These are phyloP conservation scores for Bidens hawaiensis DNA, from an alignment of 140 eudicot genomes.

Conservation along the genomic window DNA sequence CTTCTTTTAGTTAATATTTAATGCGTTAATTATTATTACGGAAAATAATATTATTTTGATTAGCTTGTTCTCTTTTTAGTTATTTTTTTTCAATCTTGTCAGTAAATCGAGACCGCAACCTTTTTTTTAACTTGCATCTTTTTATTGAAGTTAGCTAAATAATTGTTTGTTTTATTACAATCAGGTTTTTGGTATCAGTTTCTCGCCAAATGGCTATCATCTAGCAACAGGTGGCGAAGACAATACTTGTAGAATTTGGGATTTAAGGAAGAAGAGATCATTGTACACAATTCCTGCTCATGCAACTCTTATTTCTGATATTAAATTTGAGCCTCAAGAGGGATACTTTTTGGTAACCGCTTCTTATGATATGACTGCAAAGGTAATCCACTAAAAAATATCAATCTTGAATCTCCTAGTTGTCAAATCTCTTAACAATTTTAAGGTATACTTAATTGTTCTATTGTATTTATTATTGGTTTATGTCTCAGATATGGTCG, in stretches of 20 bases:
- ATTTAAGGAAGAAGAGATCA: conserved; percentile 83
- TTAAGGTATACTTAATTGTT: not conserved
- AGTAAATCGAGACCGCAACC: no score
- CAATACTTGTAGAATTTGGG: conserved; percentile 97
- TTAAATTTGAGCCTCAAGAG: conserved; percentile 97
- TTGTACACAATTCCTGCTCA: conserved; percentile 92
- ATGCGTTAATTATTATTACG: no score
- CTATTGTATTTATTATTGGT: not conserved
- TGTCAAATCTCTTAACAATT: not conserved
- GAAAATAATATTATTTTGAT: no score
- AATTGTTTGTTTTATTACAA: not conserved
- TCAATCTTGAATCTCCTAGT: not conserved
- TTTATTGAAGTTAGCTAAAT: not conserved
- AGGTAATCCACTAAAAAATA: conserved; percentile 45
- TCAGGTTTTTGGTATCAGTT: conserved; percentile 72
- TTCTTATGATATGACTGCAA: conserved; percentile 91
- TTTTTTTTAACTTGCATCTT: not conserved
- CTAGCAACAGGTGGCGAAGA: conserved; percentile 98
- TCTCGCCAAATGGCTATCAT: conserved; percentile 96
- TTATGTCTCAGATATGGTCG: conserved; percentile 78
- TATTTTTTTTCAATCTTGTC: no score
- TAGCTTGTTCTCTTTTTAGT: no score
- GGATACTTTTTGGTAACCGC: conserved; percentile 93
- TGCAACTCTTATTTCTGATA: conserved; percentile 83
- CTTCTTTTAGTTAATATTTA: no score